Percentiles rank a stretch among this genome's conserved stretches.
These are phyloP conservation scores for Cladorrhinum sp. DNA, from an alignment of 2,329 filamentous ascomycete genomes.

Conservation along the genomic window DNA sequence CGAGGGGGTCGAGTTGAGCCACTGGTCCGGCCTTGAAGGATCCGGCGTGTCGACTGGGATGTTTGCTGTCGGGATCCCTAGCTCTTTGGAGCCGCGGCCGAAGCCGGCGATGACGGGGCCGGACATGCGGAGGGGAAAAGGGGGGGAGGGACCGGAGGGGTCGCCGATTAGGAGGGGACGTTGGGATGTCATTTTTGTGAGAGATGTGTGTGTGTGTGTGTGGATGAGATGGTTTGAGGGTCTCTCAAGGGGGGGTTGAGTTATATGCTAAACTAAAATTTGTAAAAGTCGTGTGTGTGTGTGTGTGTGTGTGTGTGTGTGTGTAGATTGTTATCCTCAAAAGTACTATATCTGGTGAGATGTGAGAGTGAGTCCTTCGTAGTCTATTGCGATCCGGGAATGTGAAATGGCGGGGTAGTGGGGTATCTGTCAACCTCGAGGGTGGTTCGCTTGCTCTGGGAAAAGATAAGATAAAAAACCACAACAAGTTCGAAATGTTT, in stretches of 20 bases:
- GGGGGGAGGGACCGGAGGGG: conserved; percentile 67
- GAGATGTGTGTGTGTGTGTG: conserved; percentile 2
- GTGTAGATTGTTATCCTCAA: neutral
- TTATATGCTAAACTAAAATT: too few relatives aligned
- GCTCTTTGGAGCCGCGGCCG: conserved; percentile 90
- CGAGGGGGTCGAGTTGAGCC: conserved; percentile 62
- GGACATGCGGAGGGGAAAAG: conserved; percentile 79
- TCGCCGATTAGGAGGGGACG: conserved; percentile 72
- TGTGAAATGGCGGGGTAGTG: conserved; percentile 19
- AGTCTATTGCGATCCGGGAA: conserved; percentile 11
- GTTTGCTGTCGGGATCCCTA: conserved; percentile 96
- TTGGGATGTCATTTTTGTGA: conserved; percentile 16
- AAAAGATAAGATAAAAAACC: conserved; percentile 16
- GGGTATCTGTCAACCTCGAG: neutral
- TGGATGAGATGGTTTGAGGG: neutral
- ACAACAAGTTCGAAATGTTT: neutral
- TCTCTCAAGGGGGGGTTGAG: too few relatives aligned
- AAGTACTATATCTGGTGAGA: neutral
- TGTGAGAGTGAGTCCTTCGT: neutral
- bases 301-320: neutral
- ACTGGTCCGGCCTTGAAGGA: conserved; percentile 44
- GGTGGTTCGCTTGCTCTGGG: neutral
- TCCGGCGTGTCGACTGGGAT: conserved; percentile 61
- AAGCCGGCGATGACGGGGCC: conserved; percentile 91
- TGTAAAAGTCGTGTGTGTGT: too few relatives aligned